Base-by-base conservation (phyloP, 345 rosid species). In the Iberis pinnata region DNA sequence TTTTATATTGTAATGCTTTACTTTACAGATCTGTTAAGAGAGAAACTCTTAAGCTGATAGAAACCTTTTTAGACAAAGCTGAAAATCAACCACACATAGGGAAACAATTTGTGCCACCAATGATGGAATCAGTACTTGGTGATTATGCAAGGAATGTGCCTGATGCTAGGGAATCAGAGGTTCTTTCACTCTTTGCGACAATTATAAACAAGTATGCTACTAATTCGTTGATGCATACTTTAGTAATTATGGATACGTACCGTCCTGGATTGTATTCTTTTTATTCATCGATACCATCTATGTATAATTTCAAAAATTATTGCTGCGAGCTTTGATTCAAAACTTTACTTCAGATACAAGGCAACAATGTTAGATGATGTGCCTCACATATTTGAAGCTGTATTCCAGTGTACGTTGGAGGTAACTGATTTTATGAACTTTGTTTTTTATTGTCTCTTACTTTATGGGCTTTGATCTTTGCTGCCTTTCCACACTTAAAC, bases 81-180 rank as follows among this genome's bases (percentile, higher is more conserved):
- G 99, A 93, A 71, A 94, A 88, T 58, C 97, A 93, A 64, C 81
- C 95, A 14, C 92, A 88, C 65, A 83, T 86, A 54, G 99, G 99
- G 53, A 93, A 88, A 71, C 99, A 93, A 63, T 93, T 93, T 75
- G 99, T 93, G 58, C 90, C 92, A 17, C 99, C 97, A 18, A 88
- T 93, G 97, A 83, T 88, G 99, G 95, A 83, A 73, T 92, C 94
- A 1, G 89, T 93, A 59, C 99, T 93, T 18, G 92, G 90, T 51
- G 99, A 93, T 55, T 93, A 93, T 69, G 90, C 95, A 2, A 80
- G 99, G 75, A 93, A 93, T 78, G 76, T 93, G 61, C 94, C 99
- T 56, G 99, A 93, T 63, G 99, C 99, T 43, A 88, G 99, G 69
- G 99, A 93, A 73, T 88, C 99, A 2, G 99, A 93, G 79, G 99